phyloP scores from a whole-genome alignment of 2,329 filamentous ascomycete species.

The Sarocladiaceae sp. region DNA sequence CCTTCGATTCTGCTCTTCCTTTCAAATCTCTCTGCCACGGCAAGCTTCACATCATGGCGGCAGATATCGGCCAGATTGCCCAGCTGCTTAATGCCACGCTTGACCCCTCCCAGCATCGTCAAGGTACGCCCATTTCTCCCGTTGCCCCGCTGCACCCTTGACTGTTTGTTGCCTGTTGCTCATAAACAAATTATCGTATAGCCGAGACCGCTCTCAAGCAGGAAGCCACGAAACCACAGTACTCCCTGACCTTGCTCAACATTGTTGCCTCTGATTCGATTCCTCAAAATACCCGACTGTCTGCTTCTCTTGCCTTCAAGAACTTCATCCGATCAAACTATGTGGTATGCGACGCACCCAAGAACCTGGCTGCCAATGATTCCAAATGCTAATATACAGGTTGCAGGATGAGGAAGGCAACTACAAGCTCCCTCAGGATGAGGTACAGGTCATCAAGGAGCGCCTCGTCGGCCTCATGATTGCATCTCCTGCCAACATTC shows the following conservation, averaged over 20 bases:
- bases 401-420: constrained; percentile 82
- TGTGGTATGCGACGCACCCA: constrained; percentile 52
- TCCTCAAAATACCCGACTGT: constrained; percentile 74
- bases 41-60: constrained; percentile 44
- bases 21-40: constrained; percentile 9
- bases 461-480: constrained; percentile 98
- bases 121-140: constrained; percentile 58
- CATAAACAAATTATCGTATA: constrained; percentile 34
- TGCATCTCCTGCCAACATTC: constrained; percentile 77
- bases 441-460: constrained; percentile 87
- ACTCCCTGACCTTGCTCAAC: constrained; percentile 82
- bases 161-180: constrained; percentile 13
- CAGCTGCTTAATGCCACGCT: constrained; percentile 88
- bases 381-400: neutral
- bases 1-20: constrained; percentile 10
- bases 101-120: constrained; percentile 80
- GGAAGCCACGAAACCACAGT: constrained; percentile 79
- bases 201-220: constrained; percentile 76
- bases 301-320: constrained; percentile 93
- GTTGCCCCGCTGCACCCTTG: constrained; percentile 21
- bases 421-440: constrained; percentile 79
- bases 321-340: constrained; percentile 96
- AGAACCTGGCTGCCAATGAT: neutral
- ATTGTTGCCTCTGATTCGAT: constrained; percentile 76
- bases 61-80: constrained; percentile 59